Evolutionary conservation across 768 basidiomycete species (phyloP), one percentile per base, ranked within the genome.

Genomic region (Boletellus sp.): DNA sequence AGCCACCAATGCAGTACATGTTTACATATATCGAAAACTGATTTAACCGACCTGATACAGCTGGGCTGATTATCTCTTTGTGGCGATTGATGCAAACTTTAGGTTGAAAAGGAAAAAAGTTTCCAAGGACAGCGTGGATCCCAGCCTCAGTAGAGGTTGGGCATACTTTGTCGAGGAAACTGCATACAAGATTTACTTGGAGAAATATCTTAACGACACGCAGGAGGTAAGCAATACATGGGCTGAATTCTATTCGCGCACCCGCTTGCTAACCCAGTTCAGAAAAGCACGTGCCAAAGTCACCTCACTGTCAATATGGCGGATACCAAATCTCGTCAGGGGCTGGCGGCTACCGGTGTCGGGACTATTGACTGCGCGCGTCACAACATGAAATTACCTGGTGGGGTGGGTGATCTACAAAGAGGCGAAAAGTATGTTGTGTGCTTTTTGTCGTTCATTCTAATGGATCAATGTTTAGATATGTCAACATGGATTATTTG

Each of bases 81-180:
- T 69, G 1, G 61, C 63, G 1, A 55, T 63, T 1, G 63, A 70
- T 44, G 64, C 64, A 0, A 65, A 64, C 45, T 70, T 71, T 34
- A 53, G 56, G 3, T 38, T 68, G 26, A 66, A 68, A 39, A 44
- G 37, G 3, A 54, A 52, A 34, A 32, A 19, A 3, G 55, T 59
- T 0, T 61, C 43, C 0, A 59, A 35, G 2, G 52, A 58, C 12
- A 7, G 1, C 0, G 11, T 28, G 0, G 66, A 69, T 42, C 59
- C 66, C 0, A 53, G 56, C 13, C 57, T 69, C 7, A 57, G 54
- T 4, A 9, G 41, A 0, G 63, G 67, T 2, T 57, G 42, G 50
- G 52, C 50, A 3, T 68, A 65, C 35, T 63, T 68, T 28, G 52
- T 68, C 1, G 61, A 68, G n/a, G 52, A 58, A 9, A 6, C 8